phyloP scores from a whole-genome alignment of 768 basidiomycete genomes.

The Naganishia vishniacii region DNA sequence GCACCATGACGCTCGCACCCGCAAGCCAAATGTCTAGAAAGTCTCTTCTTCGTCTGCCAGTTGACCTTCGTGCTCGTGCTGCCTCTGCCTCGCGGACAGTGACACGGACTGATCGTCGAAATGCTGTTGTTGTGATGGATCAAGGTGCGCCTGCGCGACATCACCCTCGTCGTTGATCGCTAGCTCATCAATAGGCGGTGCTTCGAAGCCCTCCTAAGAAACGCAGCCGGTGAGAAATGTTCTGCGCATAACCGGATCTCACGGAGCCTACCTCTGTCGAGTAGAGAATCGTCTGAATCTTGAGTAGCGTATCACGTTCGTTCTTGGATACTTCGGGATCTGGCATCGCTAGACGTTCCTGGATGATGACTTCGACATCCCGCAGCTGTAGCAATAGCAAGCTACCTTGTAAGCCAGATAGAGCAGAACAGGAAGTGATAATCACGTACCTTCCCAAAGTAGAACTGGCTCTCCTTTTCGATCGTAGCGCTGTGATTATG shows the following conservation, averaged over 20 bases:
- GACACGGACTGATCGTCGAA: slow-evolving; percentile 11
- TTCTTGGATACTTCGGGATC: slow-evolving; percentile 56
- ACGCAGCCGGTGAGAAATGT: slow-evolving; percentile 15
- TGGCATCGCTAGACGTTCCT: slow-evolving; percentile 60
- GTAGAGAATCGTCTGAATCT: slow-evolving; percentile 89
- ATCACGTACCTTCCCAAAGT: slow-evolving; percentile 81
- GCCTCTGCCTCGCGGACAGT: slow-evolving; percentile 19
- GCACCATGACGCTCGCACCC: too few species aligned
- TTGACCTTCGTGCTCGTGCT: slow-evolving; percentile 18
- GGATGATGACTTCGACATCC: slow-evolving; percentile 90
- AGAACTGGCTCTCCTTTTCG: slow-evolving; percentile 97
- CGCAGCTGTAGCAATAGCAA: slow-evolving; percentile 60
- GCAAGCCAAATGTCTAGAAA: slow-evolving; percentile 31
- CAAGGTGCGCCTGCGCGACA: slow-evolving; percentile 7
- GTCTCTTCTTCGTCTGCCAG: slow-evolving; percentile 44
- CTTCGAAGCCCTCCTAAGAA: slow-evolving; percentile 81
- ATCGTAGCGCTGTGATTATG: slow-evolving; percentile 75
- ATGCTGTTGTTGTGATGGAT: slow-evolving; percentile 1
- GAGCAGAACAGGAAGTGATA: background rate
- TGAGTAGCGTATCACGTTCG: slow-evolving; percentile 54
- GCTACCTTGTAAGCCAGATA: background rate
- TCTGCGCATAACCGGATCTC: too few species aligned
- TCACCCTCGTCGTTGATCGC: slow-evolving; percentile 30
- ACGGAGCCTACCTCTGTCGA: slow-evolving; percentile 71
- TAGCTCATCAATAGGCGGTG: slow-evolving; percentile 54